These are phyloP conservation scores for Wickerhamomyces queroliae DNA, from an alignment of 805 yeast species.

Conservation along the genomic window DNA sequence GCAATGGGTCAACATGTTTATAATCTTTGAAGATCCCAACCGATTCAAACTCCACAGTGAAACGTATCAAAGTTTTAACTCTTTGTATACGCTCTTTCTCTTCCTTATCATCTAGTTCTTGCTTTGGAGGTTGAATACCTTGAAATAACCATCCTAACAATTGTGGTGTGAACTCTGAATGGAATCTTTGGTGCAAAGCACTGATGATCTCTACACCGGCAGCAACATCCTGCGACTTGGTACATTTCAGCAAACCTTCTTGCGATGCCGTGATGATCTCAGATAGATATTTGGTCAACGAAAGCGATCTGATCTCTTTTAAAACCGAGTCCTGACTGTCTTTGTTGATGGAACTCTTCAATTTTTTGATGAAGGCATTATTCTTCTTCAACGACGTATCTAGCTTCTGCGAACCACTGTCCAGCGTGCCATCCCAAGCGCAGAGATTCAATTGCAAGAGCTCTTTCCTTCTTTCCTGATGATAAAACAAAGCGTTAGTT, in stretches of 20 bases:
- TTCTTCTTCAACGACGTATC: constrained; percentile 82
- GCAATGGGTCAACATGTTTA: constrained; percentile 38
- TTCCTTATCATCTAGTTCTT: constrained; percentile 33
- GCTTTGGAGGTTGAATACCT: constrained; percentile 30
- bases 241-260: constrained; percentile 53
- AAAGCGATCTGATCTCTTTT: constrained; percentile 54
- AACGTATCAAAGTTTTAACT: constrained; percentile 41
- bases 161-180: constrained; percentile 42
- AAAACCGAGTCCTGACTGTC: constrained; percentile 45
- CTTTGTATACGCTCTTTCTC: constrained; percentile 32
- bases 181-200: constrained; percentile 74
- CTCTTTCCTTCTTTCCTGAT: constrained; percentile 6
- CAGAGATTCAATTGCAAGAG: constrained; percentile 8
- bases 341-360: constrained; percentile 49
- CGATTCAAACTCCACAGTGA: constrained; percentile 52
- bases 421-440: constrained; percentile 17
- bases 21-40: constrained; percentile 49
- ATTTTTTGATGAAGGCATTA: constrained; percentile 68
- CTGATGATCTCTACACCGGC: constrained; percentile 66
- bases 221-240: constrained; percentile 48
- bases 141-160: constrained; percentile 37
- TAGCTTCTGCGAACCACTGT: constrained; percentile 20
- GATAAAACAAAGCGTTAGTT: neutral
- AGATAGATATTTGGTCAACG: constrained; percentile 68
- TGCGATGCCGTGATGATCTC: constrained; percentile 59